Percentiles rank a stretch among this genome's conserved stretches.
phyloP scores from a whole-genome alignment of 2,329 filamentous ascomycete species.

The Ophidiomyces ophidiicola region DNA sequence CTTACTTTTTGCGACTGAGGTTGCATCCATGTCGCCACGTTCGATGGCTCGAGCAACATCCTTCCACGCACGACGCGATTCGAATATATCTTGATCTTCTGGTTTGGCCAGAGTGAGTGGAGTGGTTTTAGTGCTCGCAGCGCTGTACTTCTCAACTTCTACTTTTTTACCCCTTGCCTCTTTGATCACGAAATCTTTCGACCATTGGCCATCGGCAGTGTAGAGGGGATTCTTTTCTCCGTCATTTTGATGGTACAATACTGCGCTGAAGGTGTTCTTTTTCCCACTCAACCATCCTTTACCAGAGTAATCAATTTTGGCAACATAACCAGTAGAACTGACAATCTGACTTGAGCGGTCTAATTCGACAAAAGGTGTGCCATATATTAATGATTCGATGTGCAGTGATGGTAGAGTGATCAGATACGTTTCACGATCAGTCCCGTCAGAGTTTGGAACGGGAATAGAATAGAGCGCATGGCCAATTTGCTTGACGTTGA shows the following conservation, averaged over 20 bases:
- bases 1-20: constrained; percentile 66
- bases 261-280: constrained; percentile 79
- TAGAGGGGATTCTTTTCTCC: constrained; percentile 59
- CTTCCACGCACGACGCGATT: constrained; percentile 77
- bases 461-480: constrained; percentile 68
- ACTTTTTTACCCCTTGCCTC: constrained; percentile 44
- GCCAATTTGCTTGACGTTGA: constrained; percentile 88
- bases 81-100: constrained; percentile 71
- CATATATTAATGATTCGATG: constrained; percentile 75
- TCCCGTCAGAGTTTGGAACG: constrained; percentile 39
- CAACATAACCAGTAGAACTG: constrained; percentile 73
- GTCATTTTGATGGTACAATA: constrained; percentile 55
- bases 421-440: constrained; percentile 56
- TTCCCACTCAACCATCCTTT: constrained; percentile 92
- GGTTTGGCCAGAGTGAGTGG: constrained; percentile 59
- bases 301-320: constrained; percentile 84
- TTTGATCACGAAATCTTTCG: constrained; percentile 65
- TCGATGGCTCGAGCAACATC: constrained; percentile 72
- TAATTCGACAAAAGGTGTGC: constrained; percentile 73
- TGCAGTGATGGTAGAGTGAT: constrained; percentile 86
- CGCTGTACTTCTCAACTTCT: constrained; percentile 49
- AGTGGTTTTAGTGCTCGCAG: constrained; percentile 46
- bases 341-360: constrained; percentile 75
- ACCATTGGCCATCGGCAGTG: constrained; percentile 85
- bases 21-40: constrained; percentile 70